Evolutionary conservation across 2,329 filamentous ascomycete species (phyloP).

Genomic region (Madurella fahalii): DNA sequence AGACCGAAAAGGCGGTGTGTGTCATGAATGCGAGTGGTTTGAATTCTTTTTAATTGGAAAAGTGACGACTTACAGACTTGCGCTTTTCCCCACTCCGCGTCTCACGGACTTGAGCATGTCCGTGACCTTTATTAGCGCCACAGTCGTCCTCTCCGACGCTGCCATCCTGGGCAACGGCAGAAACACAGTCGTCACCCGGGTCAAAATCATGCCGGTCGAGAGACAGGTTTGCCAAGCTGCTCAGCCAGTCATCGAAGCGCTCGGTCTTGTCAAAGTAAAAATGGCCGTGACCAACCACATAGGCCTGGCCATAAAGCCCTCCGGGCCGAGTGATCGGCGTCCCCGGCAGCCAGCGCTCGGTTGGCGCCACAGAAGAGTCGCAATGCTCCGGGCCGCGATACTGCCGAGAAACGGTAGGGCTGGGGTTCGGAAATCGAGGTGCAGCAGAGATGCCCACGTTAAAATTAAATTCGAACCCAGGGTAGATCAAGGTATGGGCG

Average conservation of each 20-base stretch:
- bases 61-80: not conserved
- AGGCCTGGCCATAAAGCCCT: constrained; percentile 5
- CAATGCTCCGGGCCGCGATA: not conserved
- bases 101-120: no score
- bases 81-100: not conserved
- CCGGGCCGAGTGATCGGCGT: not conserved
- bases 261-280: not conserved
- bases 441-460: not conserved
- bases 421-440: not conserved
- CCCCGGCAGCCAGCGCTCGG: not conserved
- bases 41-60: not conserved
- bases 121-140: not conserved
- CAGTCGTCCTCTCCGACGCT: not conserved
- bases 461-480: not conserved
- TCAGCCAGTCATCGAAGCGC: constrained; percentile 10
- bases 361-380: not conserved
- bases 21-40: not conserved
- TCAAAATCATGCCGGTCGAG: not conserved
- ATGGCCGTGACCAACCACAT: not conserved
- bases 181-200: not conserved
- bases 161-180: not conserved
- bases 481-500: not conserved
- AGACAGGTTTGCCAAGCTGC: constrained; percentile 5
- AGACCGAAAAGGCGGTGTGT: not conserved
- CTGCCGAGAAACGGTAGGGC: not conserved